Evolutionary conservation across 495 filamentous ascomycete species (phyloP).

Genomic region (Xylaria acuta): DNA sequence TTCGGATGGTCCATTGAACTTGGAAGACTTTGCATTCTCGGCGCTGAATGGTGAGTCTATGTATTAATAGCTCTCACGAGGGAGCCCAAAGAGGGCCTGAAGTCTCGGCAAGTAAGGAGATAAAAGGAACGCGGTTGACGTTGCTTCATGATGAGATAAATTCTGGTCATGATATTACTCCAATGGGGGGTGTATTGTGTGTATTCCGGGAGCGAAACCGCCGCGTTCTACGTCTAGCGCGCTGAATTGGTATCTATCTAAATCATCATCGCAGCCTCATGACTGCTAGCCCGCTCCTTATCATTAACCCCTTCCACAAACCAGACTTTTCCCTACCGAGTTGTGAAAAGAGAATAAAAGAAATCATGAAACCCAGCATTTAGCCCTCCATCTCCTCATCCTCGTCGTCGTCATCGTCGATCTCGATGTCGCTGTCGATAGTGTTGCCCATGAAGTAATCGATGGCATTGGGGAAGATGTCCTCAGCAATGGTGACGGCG

Average conservation of each 20-base stretch:
- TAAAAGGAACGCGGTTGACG: not conserved
- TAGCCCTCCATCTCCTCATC: slow-evolving; percentile 30
- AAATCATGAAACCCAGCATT: slow-evolving; percentile 14
- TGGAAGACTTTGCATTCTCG: slow-evolving; percentile 56
- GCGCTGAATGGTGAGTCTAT: slow-evolving; percentile 48
- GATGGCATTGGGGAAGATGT: slow-evolving; percentile 74
- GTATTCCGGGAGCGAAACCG: slow-evolving; percentile 4
- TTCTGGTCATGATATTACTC: not conserved
- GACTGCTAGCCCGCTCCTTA: slow-evolving; percentile 13
- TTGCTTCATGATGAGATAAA: not conserved
- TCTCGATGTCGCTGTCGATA: slow-evolving; percentile 27
- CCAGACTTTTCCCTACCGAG: slow-evolving; percentile 24
- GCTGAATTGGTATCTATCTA: slow-evolving; percentile 31
- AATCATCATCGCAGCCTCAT: slow-evolving; percentile 30
- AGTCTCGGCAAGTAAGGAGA: not conserved
- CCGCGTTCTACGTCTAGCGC: slow-evolving; percentile 18
- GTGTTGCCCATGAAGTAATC: slow-evolving; percentile 65
- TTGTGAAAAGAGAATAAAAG: slow-evolving; percentile 15
- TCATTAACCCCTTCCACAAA: slow-evolving; percentile 22
- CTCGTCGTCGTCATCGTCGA: slow-evolving; percentile 26
- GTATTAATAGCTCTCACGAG: not conserved
- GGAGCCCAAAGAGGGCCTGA: not conserved
- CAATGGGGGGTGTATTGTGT: slow-evolving; percentile 21
- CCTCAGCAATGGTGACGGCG: slow-evolving; percentile 72
- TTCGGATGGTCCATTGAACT: slow-evolving; percentile 59